Evolutionary conservation across 768 basidiomycete genomes (phyloP).

Genomic region (Megacollybia marginata): DNA sequence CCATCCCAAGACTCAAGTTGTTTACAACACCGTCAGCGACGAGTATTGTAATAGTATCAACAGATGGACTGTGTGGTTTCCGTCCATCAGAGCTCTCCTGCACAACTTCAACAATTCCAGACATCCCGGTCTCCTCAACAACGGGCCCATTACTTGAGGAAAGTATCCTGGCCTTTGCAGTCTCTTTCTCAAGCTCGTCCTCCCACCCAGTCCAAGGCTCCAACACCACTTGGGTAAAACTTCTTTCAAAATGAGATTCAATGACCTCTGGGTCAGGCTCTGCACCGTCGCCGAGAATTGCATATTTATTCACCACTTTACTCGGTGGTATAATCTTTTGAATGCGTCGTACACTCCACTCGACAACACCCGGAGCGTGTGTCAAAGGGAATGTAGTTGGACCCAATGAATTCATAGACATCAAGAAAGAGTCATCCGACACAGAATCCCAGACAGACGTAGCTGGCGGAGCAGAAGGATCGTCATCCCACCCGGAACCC

Average conservation of each 20-base stretch:
- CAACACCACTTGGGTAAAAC: slow-evolving; percentile 43
- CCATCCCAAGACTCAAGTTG: slow-evolving; percentile 45
- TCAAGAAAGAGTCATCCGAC: slow-evolving; percentile 13
- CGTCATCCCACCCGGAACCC: background rate
- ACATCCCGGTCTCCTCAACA: background rate
- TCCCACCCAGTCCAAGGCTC: slow-evolving; percentile 46
- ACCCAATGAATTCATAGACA: slow-evolving; percentile 26
- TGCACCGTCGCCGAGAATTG: slow-evolving; percentile 5
- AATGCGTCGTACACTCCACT: slow-evolving; percentile 48
- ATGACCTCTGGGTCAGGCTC: slow-evolving; percentile 19
- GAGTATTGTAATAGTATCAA: slow-evolving; percentile 54
- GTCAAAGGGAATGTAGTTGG: slow-evolving; percentile 40
- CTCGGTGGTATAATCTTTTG: slow-evolving; percentile 28
- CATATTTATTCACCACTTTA: background rate
- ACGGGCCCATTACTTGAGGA: slow-evolving; percentile 7
- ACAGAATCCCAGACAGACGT: background rate
- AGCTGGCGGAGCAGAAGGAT: background rate
- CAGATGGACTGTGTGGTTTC: slow-evolving; percentile 39
- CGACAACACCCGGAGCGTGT: slow-evolving; percentile 47
- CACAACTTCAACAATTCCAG: slow-evolving; percentile 2
- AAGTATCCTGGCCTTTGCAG: slow-evolving; percentile 3
- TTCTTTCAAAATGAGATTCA: slow-evolving; percentile 38
- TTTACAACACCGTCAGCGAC: slow-evolving; percentile 38
- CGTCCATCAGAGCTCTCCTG: background rate
- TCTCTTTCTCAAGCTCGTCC: slow-evolving; percentile 25